These are phyloP conservation scores for Russula abietina DNA, from an alignment of 768 basidiomycete genomes.

Conservation along the genomic window DNA sequence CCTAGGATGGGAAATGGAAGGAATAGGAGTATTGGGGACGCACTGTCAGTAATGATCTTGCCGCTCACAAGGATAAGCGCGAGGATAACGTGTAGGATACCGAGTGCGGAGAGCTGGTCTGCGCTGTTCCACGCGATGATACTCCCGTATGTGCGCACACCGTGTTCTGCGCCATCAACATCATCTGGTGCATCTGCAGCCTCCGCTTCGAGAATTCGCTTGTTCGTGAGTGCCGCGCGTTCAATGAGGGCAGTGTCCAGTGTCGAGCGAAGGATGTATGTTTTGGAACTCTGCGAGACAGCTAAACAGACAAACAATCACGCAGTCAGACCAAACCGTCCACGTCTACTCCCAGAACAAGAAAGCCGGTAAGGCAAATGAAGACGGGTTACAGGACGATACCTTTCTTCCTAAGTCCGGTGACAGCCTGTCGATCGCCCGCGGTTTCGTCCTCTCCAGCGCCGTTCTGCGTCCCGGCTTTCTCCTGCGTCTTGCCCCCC, in stretches of 20 bases:
- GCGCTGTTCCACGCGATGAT: constrained; percentile 65
- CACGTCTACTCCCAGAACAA: neutral
- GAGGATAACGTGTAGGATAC: constrained; percentile 76
- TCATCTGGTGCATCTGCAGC: constrained; percentile 46
- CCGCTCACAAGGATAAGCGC: constrained; percentile 81
- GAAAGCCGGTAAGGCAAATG: neutral
- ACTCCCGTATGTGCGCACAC: constrained; percentile 52
- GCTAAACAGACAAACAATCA: constrained; percentile 32
- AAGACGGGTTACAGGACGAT: neutral
- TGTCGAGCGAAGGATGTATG: constrained; percentile 76
- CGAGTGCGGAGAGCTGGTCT: constrained; percentile 63
- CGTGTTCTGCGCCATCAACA: constrained; percentile 45
- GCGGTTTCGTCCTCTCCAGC: neutral
- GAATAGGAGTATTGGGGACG: constrained; percentile 28
- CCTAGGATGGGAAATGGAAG: neutral
- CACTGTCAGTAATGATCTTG: constrained; percentile 67
- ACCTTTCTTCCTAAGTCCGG: constrained; percentile 67
- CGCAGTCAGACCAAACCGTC: neutral
- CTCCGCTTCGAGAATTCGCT: constrained; percentile 38
- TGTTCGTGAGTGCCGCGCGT: constrained; percentile 47
- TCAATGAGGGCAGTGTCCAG: constrained; percentile 60
- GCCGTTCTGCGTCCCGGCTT: constrained; percentile 21
- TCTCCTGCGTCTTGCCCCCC: constrained; percentile 38
- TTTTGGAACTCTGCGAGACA: constrained; percentile 57
- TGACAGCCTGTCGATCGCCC: constrained; percentile 26